These are phyloP conservation scores for Ceratobasidium sp. DNA, from an alignment of 1,284 basidiomycete genomes.

Conservation along the genomic window DNA sequence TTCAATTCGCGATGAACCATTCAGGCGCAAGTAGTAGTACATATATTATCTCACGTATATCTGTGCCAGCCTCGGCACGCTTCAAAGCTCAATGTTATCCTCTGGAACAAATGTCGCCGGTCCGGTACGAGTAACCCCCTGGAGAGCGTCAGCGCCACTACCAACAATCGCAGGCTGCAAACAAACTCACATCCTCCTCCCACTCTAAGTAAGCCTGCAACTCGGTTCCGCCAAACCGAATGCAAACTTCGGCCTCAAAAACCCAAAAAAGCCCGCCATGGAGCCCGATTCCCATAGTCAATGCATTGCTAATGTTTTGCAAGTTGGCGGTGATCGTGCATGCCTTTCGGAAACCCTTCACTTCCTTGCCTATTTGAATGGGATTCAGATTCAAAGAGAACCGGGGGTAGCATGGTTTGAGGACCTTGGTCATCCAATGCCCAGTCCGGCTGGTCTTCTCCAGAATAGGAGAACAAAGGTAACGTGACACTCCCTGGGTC, in stretches of 20 bases:
- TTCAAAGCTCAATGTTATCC: slow-evolving; percentile 14
- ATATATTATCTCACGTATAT: too few relatives aligned
- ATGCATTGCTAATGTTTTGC: neutral
- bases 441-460: neutral
- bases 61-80: neutral
- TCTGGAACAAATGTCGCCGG: slow-evolving; percentile 12
- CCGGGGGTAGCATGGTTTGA: neutral
- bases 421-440: neutral
- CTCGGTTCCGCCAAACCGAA: slow-evolving; percentile 36
- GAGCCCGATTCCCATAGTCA: neutral
- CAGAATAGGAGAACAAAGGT: slow-evolving; percentile 5
- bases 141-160: too few relatives aligned
- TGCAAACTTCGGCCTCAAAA: slow-evolving; percentile 20
- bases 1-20: too few relatives aligned
- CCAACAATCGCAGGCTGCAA: neutral
- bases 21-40: too few relatives aligned
- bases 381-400: neutral
- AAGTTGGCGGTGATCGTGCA: slow-evolving; percentile 30
- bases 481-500: neutral
- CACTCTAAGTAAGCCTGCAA: slow-evolving; percentile 39
- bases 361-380: neutral
- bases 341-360: slow-evolving; percentile 4
- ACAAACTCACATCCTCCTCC: slow-evolving; percentile 18
- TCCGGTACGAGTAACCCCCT: slow-evolving; percentile 16
- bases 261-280: slow-evolving; percentile 15